Evolutionary conservation across 495 filamentous ascomycete species (phyloP).

Genomic region (Penicillium subrubescens): DNA sequence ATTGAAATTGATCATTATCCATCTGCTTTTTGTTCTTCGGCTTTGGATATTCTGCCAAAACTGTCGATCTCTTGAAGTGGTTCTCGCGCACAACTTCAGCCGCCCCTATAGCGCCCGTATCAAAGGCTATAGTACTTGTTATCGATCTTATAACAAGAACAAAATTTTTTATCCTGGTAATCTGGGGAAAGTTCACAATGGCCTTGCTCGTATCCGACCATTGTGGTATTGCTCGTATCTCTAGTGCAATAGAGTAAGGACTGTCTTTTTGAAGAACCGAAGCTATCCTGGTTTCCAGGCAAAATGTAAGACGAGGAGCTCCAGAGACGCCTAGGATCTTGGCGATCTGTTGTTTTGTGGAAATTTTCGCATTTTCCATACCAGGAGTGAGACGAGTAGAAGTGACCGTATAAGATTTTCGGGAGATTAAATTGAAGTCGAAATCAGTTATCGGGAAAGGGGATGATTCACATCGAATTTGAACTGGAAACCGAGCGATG

Average conservation of each 20-base stretch:
- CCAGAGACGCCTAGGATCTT: background rate
- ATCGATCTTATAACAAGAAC: background rate
- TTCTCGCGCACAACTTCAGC: background rate
- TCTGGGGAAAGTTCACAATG: background rate
- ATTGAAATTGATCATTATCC: background rate
- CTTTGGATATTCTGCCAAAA: background rate
- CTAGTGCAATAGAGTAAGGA: background rate
- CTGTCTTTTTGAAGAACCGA: background rate
- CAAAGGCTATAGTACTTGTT: background rate
- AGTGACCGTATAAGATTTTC: background rate
- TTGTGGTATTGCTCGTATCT: background rate
- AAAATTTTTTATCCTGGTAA: background rate
- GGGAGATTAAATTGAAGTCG: background rate
- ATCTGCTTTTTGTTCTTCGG: background rate
- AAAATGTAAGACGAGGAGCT: background rate
- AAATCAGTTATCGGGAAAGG: slow-evolving; percentile 2
- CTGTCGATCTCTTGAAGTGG: background rate
- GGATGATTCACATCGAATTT: background rate
- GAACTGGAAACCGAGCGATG: background rate
- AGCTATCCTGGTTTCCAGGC: background rate
- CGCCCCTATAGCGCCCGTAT: background rate
- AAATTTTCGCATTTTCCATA: background rate
- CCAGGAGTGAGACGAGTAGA: background rate
- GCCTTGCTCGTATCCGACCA: background rate
- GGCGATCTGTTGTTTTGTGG: background rate